phyloP scores from a whole-genome alignment of 148 eudicot species.

The Pouteria glomerata region DNA sequence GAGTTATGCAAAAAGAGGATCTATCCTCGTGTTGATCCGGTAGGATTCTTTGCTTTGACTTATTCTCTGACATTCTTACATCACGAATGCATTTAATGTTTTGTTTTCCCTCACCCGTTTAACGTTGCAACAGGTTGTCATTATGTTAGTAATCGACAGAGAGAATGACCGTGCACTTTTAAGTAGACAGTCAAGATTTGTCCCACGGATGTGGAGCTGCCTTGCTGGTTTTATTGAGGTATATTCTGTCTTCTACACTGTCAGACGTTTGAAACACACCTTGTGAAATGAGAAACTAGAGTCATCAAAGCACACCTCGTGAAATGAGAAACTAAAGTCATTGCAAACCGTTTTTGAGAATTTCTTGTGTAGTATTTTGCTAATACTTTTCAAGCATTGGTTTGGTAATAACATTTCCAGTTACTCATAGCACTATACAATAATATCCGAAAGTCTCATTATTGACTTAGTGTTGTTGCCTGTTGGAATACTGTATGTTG shows the following conservation, averaged over 20 bases:
- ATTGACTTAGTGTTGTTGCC: no score
- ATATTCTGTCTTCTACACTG: not conserved
- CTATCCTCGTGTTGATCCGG: constrained; percentile 97
- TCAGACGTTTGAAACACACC: not conserved
- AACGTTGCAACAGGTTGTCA: constrained; percentile 65
- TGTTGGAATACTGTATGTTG: not conserved
- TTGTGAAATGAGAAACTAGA: not conserved
- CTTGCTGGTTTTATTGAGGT: constrained; percentile 98
- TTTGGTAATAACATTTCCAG: not conserved
- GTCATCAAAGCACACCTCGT: not conserved
- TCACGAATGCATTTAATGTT: not conserved
- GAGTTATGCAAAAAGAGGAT: constrained; percentile 74
- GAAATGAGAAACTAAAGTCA: not conserved
- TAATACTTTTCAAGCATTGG: not conserved
- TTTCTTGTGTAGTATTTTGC: not conserved
- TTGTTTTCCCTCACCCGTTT: not conserved
- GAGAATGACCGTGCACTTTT: constrained; percentile 85
- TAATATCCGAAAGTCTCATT: not conserved
- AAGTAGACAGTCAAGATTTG: constrained; percentile 88
- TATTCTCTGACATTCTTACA: not conserved
- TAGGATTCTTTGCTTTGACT: constrained; percentile 37
- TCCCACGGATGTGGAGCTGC: constrained; percentile 99
- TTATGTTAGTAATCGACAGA: constrained; percentile 88
- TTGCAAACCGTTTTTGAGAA: not conserved
- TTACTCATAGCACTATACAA: not conserved